A percentile compares a stretch with the other conserved stretches of the same genome.
phyloP scores from a whole-genome alignment of 2,329 filamentous ascomycete genomes.

The Aspergillus sp. region DNA sequence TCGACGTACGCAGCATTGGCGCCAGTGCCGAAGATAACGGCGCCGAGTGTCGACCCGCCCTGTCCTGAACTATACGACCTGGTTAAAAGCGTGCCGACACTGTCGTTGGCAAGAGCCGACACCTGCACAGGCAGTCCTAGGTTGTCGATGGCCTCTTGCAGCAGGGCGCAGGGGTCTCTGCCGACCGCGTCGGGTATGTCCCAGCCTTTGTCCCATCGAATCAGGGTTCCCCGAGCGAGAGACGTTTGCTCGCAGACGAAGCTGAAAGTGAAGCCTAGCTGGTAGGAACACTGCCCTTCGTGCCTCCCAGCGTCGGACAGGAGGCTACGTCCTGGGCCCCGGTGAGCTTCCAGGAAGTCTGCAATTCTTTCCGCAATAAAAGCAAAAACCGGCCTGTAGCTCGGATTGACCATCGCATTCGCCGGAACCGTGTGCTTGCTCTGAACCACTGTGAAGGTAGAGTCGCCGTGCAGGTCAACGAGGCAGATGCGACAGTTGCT shows the following conservation, averaged over 20 bases:
- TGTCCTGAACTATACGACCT: conserved; percentile 9
- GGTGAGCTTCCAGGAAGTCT: conserved; percentile 6
- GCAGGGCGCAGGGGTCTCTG: conserved; percentile 10
- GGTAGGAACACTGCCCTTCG: conserved; percentile 4
- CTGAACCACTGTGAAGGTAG: conserved; percentile 9
- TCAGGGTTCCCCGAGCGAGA: conserved; percentile 9
- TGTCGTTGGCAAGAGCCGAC: conserved; percentile 12
- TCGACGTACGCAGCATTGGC: conserved; percentile 15
- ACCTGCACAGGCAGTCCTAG: conserved; percentile 10
- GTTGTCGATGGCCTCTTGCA: conserved; percentile 14
- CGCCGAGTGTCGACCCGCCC: conserved; percentile 7
- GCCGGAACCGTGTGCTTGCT: conserved; percentile 9
- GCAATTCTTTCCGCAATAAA: conserved; percentile 10
- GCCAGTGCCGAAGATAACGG: conserved; percentile 14
- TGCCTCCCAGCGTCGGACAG: neutral
- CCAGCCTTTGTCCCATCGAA: conserved; percentile 16
- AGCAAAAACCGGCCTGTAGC: conserved; percentile 11
- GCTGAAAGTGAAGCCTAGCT: conserved; percentile 14
- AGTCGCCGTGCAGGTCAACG: conserved; percentile 11
- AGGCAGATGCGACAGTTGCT: conserved; percentile 14
- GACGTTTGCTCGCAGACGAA: conserved; percentile 13
- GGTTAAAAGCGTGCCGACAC: conserved; percentile 13
- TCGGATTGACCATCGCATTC: conserved; percentile 9
- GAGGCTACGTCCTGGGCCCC: no score
- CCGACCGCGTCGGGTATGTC: conserved; percentile 14